Evolutionary conservation across 2,329 filamentous ascomycete species (phyloP), one percentile per base, ranked within the genome.

Genomic region (Mycocentrospora acerina): DNA sequence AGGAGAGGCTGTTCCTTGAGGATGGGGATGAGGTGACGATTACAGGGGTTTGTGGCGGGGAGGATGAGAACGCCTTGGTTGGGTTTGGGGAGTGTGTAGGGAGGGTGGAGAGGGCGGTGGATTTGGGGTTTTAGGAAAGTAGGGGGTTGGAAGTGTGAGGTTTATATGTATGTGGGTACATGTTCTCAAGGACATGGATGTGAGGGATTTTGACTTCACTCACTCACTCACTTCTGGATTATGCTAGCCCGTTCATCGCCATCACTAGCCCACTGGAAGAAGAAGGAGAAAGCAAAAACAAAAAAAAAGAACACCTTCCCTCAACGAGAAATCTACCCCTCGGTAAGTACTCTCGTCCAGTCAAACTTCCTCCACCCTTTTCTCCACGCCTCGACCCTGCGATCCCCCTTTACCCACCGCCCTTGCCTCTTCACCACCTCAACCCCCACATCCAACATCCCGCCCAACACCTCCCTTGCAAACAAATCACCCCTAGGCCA

Each of bases 401-500:
- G 64, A 53, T 85, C 85, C 3, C 78, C 79, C 63, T 80, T 81
- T 12, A 76, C 76, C 93, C 93, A 98, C 40, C 85, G 75, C 1
- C 91, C 93, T 69, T 97, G 90, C 67, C 83, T 86, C 76, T 93
- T 96, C 51, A 95, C 84, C 11, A 94, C 75, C 52, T 94, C 85
- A 3, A 86, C 82, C 48, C 83, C 88, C 16, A 81, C 76, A 67
- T 94, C 90, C 35, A 97, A 69, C 82, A 98, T 97, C 2, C 91
- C 93, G 0, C 90, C 93, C 25, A 98, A 75, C 6, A 95, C 81
- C 70, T 97, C 93, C 37, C 93, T 76, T 2, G 93, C 93, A 64
- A 98, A 98, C 13, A 96, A 66, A 67, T 98, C 93, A 0, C 91
- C 91, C 55, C 79, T 81, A 0, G 94, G 94, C 93, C 93, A 98